Percentiles rank a stretch among this genome's conserved stretches.
phyloP scores from a whole-genome alignment of 1,284 basidiomycete genomes.

The Agaricales sp. region DNA sequence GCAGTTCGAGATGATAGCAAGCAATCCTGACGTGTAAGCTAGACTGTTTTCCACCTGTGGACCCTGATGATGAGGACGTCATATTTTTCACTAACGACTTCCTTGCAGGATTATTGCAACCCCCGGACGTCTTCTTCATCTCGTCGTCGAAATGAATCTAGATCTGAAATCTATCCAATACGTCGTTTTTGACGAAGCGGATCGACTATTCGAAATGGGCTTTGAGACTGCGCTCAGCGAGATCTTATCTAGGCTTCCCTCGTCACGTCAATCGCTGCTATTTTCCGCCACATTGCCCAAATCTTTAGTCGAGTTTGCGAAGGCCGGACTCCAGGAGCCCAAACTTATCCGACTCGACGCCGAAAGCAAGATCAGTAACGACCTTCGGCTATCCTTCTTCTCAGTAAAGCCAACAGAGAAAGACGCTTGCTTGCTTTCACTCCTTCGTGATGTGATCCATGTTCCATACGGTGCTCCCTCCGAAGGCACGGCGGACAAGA shows the following conservation, averaged over 20 bases:
- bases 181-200: constrained; percentile 97
- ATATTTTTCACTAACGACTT: constrained; percentile 1
- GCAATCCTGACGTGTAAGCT: constrained; percentile 88
- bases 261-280: constrained; percentile 82
- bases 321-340: constrained; percentile 90
- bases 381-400: constrained; percentile 92
- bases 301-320: constrained; percentile 94
- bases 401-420: constrained; percentile 91
- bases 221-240: constrained; percentile 90
- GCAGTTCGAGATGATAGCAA: constrained; percentile 93
- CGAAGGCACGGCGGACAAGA: constrained; percentile 22
- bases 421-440: constrained; percentile 80
- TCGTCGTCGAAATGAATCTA: constrained; percentile 95
- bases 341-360: constrained; percentile 92
- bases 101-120: constrained; percentile 85
- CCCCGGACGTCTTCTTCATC: constrained; percentile 91
- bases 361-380: constrained; percentile 91
- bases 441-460: constrained; percentile 82
- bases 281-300: constrained; percentile 97
- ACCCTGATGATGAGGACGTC: constrained; percentile 8
- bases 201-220: constrained; percentile 96
- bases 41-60: background rate
- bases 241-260: constrained; percentile 81
- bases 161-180: constrained; percentile 86
- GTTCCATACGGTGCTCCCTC: constrained; percentile 50